These are phyloP conservation scores for Quercus bicolor DNA, from an alignment of 306 rosid genomes.

Conservation along the genomic window DNA sequence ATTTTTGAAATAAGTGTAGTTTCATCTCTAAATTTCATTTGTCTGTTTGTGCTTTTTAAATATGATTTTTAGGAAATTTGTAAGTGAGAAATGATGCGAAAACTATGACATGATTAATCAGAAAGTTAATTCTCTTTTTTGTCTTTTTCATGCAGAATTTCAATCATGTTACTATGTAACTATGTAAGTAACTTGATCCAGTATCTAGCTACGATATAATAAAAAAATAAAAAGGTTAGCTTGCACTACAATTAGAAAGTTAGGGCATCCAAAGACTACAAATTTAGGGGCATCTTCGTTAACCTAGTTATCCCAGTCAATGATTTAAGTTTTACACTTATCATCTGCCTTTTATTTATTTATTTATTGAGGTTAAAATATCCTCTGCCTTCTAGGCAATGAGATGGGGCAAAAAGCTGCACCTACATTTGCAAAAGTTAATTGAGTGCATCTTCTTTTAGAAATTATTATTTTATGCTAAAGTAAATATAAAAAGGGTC, in stretches of 20 bases:
- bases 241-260: too few species aligned
- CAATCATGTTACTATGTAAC: too few species aligned
- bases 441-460: background rate
- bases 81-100: too few species aligned
- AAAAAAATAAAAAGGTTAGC: too few species aligned
- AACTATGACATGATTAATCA: too few species aligned
- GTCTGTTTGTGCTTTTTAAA: too few species aligned
- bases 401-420: constrained; percentile 9
- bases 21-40: too few species aligned
- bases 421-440: background rate
- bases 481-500: background rate
- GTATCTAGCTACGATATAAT: too few species aligned
- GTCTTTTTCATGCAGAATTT: background rate
- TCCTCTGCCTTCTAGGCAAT: constrained; percentile 12
- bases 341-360: constrained; percentile 6
- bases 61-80: too few species aligned
- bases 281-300: background rate
- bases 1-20: rapidly evolving
- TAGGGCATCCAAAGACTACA: background rate
- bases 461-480: background rate
- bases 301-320: background rate
- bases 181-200: too few species aligned
- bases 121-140: background rate
- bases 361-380: too few species aligned
- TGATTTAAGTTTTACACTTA: background rate